These are phyloP conservation scores for Pontederia crassipes DNA, from an alignment of 176 grass and related monocot species.

Conservation along the genomic window DNA sequence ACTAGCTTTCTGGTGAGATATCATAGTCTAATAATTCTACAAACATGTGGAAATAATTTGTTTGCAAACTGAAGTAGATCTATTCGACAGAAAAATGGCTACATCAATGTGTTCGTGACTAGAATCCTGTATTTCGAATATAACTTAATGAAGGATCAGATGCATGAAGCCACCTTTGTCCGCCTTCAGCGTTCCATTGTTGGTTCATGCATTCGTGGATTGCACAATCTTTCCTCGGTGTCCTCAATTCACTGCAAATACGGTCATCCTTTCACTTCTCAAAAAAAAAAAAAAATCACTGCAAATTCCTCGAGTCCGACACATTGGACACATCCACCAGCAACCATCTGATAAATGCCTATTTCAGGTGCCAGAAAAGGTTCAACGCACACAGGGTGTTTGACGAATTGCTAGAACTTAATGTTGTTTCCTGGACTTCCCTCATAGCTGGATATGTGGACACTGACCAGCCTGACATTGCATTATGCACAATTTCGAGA, in stretches of 20 bases:
- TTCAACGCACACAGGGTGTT: slow-evolving; percentile 34
- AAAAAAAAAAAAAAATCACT: too few relatives aligned
- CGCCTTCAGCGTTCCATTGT: too few relatives aligned
- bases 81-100: too few relatives aligned
- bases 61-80: too few relatives aligned
- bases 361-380: slow-evolving; percentile 27
- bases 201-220: slow-evolving; percentile 41
- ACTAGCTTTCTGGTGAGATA: too few relatives aligned
- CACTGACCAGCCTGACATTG: slow-evolving; percentile 13
- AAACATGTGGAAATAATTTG: too few relatives aligned
- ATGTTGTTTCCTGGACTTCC: slow-evolving; percentile 71
- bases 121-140: too few relatives aligned
- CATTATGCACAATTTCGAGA: slow-evolving; percentile 20
- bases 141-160: too few relatives aligned
- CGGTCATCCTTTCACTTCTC: too few relatives aligned
- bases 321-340: slow-evolving; percentile 4
- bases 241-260: slow-evolving; percentile 38
- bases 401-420: slow-evolving; percentile 34
- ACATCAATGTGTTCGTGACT: too few relatives aligned
- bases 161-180: too few relatives aligned
- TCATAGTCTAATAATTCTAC: too few relatives aligned
- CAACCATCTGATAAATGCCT: slow-evolving; percentile 48
- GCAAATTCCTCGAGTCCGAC: slow-evolving; percentile 43
- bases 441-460: slow-evolving; percentile 59
- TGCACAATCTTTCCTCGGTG: slow-evolving; percentile 27